A percentile compares a stretch with the other conserved stretches of the same genome.
Conservation (phyloP, 2,329 filamentous ascomycete genomes). For the Blastomyces gilchristii region DNA sequence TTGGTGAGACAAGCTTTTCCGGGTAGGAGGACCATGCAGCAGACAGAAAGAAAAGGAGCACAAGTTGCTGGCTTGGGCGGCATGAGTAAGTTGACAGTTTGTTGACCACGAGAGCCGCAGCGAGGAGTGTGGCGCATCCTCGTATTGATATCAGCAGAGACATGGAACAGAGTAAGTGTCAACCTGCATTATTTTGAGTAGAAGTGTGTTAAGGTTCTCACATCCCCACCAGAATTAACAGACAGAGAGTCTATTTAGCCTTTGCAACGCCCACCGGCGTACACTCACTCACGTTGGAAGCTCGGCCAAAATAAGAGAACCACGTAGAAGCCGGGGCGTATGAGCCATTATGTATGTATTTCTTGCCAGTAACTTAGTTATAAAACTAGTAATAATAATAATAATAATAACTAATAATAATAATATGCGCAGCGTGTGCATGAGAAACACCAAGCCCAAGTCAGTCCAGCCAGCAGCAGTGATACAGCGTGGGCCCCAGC, state of each 20-base stretch:
- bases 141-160: not conserved
- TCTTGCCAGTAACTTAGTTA: too few species aligned
- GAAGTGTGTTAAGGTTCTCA: not conserved
- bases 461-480: not conserved
- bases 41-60: not conserved
- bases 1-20: slow-evolving; percentile 4
- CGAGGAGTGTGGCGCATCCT: slow-evolving; percentile 1
- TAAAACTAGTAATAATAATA: too few species aligned
- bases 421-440: too few species aligned
- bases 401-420: too few species aligned
- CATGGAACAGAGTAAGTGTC: too few species aligned
- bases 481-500: not conserved
- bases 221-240: not conserved
- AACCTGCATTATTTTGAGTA: too few species aligned
- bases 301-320: not conserved
- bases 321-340: not conserved
- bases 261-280: not conserved
- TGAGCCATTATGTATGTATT: not conserved
- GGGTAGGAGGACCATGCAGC: not conserved
- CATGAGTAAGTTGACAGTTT: not conserved
- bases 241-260: not conserved
- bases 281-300: not conserved
- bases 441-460: not conserved
- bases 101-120: not conserved
- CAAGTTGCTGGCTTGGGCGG: not conserved